Base-by-base conservation (phyloP, 352 stramenopile species). In the Globisporangium radiosum region DNA sequence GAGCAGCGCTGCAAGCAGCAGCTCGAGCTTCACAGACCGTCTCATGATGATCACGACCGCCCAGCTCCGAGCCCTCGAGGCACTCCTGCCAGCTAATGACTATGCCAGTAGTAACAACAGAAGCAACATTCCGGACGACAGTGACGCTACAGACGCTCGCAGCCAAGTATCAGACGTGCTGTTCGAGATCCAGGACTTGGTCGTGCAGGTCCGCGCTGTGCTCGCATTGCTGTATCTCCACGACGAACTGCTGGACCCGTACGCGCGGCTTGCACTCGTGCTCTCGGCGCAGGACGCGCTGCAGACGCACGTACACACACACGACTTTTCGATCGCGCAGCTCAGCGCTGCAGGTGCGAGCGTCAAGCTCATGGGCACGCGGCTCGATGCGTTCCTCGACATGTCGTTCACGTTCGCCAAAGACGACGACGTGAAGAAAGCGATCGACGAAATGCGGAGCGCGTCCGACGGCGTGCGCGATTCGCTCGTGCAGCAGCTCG, bases 361-460 rank as follows among this genome's bases (percentile, higher is more conserved):
- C 14, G 78, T 88, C 10, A 89, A 89, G 59, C 62, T 85, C 45
- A 85, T 89, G 73, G 80, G 74, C 52, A 65, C 65, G 10, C 71
- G 76, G 2, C 57, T 91, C 1, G 76, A 91, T 54, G 70, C 69
- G 17, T 87, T 91, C 63, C 63, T 88, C 52, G 81, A 89, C 19
- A 54, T 87, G 19, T 86, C 72, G 7, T 78, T 86, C 25, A 66
- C 70, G 5, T 89, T 88, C 39, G 77, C 81, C 6, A 88, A 87
- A 56, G 81, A 91, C 47, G 79, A 79, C 1, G 81, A 89, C 49
- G 74, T 91, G 37, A 86, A 91, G 50, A 85, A 82, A 7, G 81
- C 73, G 40, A 84, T 91, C 14, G 64, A 89, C 54, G 81, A 87
- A 10, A 68, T 88, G 14, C 60, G 88, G 37, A 71, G 64, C 39